Evolutionary conservation across 2,329 filamentous ascomycete genomes (phyloP), one percentile per base, ranked within the genome.

Genomic region (Alternaria sp.): DNA sequence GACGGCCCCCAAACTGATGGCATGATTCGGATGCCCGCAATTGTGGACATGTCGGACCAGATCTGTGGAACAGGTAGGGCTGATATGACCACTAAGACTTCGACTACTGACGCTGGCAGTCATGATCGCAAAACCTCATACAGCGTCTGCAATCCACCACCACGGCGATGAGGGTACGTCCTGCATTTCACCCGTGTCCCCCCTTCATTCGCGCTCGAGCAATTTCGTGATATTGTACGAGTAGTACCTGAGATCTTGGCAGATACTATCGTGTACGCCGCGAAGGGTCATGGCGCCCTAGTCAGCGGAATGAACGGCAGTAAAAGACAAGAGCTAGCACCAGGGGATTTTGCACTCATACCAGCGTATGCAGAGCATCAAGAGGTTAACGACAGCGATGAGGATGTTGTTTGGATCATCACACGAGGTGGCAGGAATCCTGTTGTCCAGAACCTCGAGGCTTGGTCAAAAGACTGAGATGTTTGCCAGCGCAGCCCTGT

Each of bases 361-460:
- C 90, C 90, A 0, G 86, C 89, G 0, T 91, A 86, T 83, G 87
- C 88, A 0, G 90, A 93, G 75, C 89, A 93, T 78, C 89, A 92
- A 75, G 85, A 90, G 57, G 81, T 89, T 19, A 93, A 93, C 70
- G 86, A 91, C 40, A 85, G 85, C 1, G 87, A 89, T 46, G 84
- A 86, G 30, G 87, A 90, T 50, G 80, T 90, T 2, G 85, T 88
- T 40, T 91, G 89, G 88, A 85, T 91, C 11, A 85, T 92, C 47
- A 87, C 88, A 6, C 84, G 89, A 21, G 88, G 86, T 67, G 90
- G 89, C 1, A 75, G 85, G 3, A 82, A 83, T 59, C 89, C 90
- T 0, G 83, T 88, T 2, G 88, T 90, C 6, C 87, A 88, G 25
- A 88, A 89, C 70, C 69, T 92, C 59, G 83, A 85, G 11, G 87